Conservation (phyloP, 176 grass and related monocot genomes). For the Hyparrhenia diplandra region DNA sequence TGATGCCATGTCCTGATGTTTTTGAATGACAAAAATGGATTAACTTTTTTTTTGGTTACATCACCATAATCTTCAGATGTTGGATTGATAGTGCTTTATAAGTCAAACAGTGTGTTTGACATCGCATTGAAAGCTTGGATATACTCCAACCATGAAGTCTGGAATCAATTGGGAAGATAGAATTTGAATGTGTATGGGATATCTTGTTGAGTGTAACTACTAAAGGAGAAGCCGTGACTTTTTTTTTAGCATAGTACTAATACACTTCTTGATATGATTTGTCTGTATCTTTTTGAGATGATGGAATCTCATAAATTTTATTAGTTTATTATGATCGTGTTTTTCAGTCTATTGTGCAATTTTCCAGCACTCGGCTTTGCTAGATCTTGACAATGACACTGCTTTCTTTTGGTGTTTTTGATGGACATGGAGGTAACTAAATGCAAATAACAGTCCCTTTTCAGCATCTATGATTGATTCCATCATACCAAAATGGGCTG, state of each 20-base stretch:
- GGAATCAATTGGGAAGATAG: background rate
- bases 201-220: background rate
- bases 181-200: background rate
- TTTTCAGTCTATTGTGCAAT: background rate
- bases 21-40: background rate
- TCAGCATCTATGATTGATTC: background rate
- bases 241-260: background rate
- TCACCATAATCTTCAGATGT: background rate
- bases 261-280: background rate
- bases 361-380: slow-evolving; percentile 78
- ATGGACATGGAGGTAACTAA: slow-evolving; percentile 89
- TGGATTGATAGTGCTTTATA: slow-evolving; percentile 1
- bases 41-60: background rate
- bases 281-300: background rate
- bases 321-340: background rate
- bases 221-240: background rate
- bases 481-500: background rate
- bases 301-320: background rate
- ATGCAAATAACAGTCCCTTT: background rate
- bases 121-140: background rate
- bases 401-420: slow-evolving; percentile 93
- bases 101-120: background rate
- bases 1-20: background rate
- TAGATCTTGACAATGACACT: slow-evolving; percentile 68
- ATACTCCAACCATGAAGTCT: background rate